Base-by-base conservation (phyloP, 1,139 yeast species). In the Saccharomycopsis hybrid region DNA sequence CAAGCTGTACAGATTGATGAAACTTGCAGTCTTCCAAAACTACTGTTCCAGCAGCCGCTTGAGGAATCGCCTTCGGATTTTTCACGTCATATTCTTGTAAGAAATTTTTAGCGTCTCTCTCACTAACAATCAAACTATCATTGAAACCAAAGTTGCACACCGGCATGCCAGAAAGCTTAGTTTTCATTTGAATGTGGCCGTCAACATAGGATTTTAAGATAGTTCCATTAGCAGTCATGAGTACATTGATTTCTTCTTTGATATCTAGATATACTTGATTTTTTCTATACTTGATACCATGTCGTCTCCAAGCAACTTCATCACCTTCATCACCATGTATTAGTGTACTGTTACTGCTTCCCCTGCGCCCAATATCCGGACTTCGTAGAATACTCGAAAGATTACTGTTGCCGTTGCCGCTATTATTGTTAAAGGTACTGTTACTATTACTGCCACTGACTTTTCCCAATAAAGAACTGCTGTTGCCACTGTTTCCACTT, bases 231-330 rank as follows among this genome's bases (percentile, higher is more conserved):
- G 76, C 70, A 18, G 79, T 74, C 60, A 87, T 77, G 51, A 89
- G 69, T 32, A 87, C 76, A 58, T 81, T 82, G 51, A 90, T 74
- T 53, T 79, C 79, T 62, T 90, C 97, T 52, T 77, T 74, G 7
- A 90, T 86, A 58, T 85, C 85, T 52, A 90, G 70, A 60, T 76
- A 83, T 24, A 88, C 81, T 65, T 88, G 95, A 65, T 90, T 88
- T 57, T 87, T 79, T 53, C 94, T 76, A 64, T 89, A 85, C 62
- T 82, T 85, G 61, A 88, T 77, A 11, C 85, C 92, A 5, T 71
- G 64, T 18, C 77, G 68, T 54, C 96, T 73, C 96, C 96, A 88
- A 2, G 92, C 72, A 2, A 73, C 66, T 11, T 72, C 70, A 4
- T 70, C 68, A 1, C 72, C 66, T 4, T 5, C n/a, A n/a, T 25